These are phyloP conservation scores for Xylaria nigripes DNA, from an alignment of 495 filamentous ascomycete species.

Conservation along the genomic window DNA sequence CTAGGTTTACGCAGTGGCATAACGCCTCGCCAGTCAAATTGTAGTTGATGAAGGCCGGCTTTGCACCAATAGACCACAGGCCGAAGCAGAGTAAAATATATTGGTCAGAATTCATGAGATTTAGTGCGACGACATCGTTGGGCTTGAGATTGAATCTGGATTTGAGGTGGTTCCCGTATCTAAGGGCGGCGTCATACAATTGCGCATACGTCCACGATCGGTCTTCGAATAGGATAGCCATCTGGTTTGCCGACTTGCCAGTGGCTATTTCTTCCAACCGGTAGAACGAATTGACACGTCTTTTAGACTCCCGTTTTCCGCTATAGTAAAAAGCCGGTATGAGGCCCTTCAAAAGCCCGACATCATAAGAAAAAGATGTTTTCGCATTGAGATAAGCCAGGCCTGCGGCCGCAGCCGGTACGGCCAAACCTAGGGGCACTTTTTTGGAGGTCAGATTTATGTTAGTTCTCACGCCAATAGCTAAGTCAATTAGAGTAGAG, in stretches of 20 bases:
- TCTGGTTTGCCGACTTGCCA: slow-evolving; percentile 43
- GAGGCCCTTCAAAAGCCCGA: slow-evolving; percentile 42
- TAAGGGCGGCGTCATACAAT: slow-evolving; percentile 63
- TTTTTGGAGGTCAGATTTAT: not conserved
- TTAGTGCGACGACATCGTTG: slow-evolving; percentile 77
- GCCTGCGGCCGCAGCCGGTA: slow-evolving; percentile 57
- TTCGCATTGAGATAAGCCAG: slow-evolving; percentile 79
- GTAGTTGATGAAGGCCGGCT: slow-evolving; percentile 92
- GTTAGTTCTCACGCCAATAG: not conserved
- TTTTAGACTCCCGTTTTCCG: slow-evolving; percentile 41
- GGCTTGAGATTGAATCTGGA: slow-evolving; percentile 58
- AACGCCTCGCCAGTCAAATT: slow-evolving; percentile 72
- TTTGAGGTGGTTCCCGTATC: slow-evolving; percentile 78
- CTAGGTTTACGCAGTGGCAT: slow-evolving; percentile 67
- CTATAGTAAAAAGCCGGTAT: slow-evolving; percentile 36
- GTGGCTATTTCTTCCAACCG: slow-evolving; percentile 61
- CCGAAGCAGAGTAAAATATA: slow-evolving; percentile 81
- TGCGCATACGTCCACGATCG: slow-evolving; percentile 73
- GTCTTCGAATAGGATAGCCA: slow-evolving; percentile 70
- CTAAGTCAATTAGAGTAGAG: not conserved
- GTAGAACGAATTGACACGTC: slow-evolving; percentile 72
- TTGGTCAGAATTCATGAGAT: slow-evolving; percentile 77
- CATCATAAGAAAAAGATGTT: slow-evolving; percentile 59
- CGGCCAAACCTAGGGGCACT: slow-evolving; percentile 45
- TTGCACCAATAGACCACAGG: slow-evolving; percentile 81